Evolutionary conservation across 2,329 filamentous ascomycete species (phyloP).

Genomic region (Penicillium hordei): DNA sequence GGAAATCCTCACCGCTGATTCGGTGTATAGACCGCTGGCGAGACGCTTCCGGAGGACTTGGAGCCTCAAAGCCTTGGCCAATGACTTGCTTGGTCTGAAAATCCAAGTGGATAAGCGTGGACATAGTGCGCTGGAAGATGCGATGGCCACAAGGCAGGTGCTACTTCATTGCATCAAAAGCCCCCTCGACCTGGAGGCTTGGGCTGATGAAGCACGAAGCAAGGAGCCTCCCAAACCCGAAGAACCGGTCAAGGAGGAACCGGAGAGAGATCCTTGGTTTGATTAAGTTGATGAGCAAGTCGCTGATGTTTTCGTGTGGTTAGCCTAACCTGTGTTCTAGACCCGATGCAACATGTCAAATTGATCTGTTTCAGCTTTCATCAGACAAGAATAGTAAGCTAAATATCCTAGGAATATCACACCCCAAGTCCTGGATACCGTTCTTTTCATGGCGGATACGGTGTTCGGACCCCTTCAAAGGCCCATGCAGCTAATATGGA

Average conservation of each 20-base stretch:
- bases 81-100: neutral
- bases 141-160: neutral
- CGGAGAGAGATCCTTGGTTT: no score
- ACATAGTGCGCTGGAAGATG: neutral
- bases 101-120: neutral
- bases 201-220: neutral
- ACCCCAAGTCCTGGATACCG: no score
- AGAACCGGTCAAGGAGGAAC: neutral
- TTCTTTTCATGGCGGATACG: no score
- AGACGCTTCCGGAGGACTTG: neutral
- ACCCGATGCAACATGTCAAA: no score
- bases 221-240: neutral
- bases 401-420: no score
- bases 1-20: neutral
- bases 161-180: neutral
- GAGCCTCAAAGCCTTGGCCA: neutral
- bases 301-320: no score
- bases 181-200: neutral
- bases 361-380: no score
- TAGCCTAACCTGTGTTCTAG: no score
- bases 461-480: no score
- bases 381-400: no score
- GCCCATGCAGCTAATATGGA: no score
- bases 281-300: no score
- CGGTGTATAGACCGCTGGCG: neutral